Conservation (phyloP, 2,329 filamentous ascomycete species). For the Capronia americana region DNA sequence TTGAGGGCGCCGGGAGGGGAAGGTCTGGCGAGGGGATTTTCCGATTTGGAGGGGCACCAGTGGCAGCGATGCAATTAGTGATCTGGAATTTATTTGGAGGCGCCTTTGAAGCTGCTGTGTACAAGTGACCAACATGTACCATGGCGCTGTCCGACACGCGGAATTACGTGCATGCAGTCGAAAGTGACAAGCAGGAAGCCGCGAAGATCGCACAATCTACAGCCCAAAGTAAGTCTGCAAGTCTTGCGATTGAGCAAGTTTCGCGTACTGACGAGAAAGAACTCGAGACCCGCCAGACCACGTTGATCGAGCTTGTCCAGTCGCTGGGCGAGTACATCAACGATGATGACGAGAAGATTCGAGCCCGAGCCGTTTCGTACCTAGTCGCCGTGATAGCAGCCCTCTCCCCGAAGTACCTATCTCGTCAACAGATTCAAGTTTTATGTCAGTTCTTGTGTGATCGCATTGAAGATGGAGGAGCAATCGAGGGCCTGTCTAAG, state of each 20-base stretch:
- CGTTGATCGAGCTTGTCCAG: constrained; percentile 67
- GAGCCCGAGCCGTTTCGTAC: constrained; percentile 63
- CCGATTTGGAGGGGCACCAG: not conserved
- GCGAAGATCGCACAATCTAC: constrained; percentile 52
- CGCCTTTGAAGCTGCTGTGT: not conserved
- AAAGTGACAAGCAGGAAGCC: constrained; percentile 55
- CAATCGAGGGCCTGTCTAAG: constrained; percentile 64
- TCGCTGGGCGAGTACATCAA: constrained; percentile 71
- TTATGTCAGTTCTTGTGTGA: constrained; percentile 70
- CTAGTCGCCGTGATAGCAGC: constrained; percentile 53
- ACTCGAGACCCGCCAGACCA: constrained; percentile 65
- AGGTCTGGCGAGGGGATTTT: not conserved
- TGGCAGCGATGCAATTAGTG: not conserved
- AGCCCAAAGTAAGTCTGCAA: constrained; percentile 49
- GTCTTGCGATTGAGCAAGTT: constrained; percentile 3
- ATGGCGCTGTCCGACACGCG: constrained; percentile 54
- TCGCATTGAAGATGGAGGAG: constrained; percentile 67
- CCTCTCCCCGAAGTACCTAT: constrained; percentile 61
- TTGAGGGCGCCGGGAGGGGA: not conserved
- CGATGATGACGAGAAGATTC: constrained; percentile 65
- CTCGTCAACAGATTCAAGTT: constrained; percentile 67
- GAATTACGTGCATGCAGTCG: constrained; percentile 56
- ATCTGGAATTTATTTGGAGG: not conserved
- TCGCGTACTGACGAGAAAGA: constrained; percentile 48
- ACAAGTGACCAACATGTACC: constrained; percentile 30